Conservation (phyloP, 176 grass and related monocot species). For the Zizania latifolia region DNA sequence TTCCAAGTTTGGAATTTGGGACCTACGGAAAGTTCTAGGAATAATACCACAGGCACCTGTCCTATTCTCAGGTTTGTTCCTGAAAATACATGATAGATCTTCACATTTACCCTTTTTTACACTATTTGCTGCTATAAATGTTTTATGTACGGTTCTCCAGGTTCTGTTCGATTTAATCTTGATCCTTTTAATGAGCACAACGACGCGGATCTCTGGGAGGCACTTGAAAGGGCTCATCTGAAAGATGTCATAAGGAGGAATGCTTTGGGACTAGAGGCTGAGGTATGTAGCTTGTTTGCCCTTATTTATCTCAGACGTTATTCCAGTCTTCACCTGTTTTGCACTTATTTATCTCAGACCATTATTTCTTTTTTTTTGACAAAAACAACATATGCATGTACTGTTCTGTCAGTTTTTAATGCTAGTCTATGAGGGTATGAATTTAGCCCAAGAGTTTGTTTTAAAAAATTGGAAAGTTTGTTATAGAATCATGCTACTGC, state of each 20-base stretch:
- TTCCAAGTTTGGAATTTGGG: slow-evolving; percentile 92
- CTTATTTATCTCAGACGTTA: slow-evolving; percentile 8
- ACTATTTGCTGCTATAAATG: not conserved
- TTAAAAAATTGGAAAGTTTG: not conserved
- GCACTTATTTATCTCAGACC: not conserved
- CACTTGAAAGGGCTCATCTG: slow-evolving; percentile 93
- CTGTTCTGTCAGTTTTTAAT: not conserved
- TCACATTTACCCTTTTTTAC: not conserved
- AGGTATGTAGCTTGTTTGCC: slow-evolving; percentile 53
- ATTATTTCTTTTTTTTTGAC: not conserved
- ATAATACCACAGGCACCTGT: slow-evolving; percentile 97
- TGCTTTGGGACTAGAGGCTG: slow-evolving; percentile 77
- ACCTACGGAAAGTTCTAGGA: slow-evolving; percentile 87
- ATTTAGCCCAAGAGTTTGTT: not conserved
- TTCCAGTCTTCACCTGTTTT: no score
- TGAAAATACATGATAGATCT: slow-evolving; percentile 18
- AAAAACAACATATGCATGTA: not conserved
- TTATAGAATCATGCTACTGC: slow-evolving; percentile 9
- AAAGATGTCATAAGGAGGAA: slow-evolving; percentile 94
- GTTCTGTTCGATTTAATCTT: slow-evolving; percentile 94
- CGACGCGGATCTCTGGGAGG: slow-evolving; percentile 97
- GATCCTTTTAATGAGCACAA: slow-evolving; percentile 99
- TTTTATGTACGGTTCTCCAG: slow-evolving; percentile 35
- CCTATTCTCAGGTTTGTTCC: slow-evolving; percentile 85
- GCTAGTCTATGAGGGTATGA: not conserved